A percentile compares a stretch with the other conserved stretches of the same genome.
Evolutionary conservation across 768 basidiomycete species (phyloP).

Genomic region (Suillus americanus): DNA sequence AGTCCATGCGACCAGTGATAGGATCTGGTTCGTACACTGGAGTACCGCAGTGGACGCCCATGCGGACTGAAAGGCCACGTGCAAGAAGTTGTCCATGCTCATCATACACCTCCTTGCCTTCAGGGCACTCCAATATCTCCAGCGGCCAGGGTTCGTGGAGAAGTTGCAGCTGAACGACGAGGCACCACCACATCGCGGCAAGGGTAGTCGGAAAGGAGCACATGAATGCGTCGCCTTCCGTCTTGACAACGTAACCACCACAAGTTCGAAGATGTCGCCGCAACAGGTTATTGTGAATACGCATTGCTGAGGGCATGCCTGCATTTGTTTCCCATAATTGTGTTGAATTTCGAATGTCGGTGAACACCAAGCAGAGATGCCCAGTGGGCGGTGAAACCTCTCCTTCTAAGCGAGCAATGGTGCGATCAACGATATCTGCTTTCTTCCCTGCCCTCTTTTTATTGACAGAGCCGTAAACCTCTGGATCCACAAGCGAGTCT

Average conservation of each 20-base stretch:
- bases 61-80: constrained; percentile 89
- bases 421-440: constrained; percentile 53
- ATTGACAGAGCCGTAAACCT: constrained; percentile 23
- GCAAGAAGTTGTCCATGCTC: constrained; percentile 66
- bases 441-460: constrained; percentile 41
- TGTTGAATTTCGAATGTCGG: constrained; percentile 96
- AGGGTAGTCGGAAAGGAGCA: constrained; percentile 92
- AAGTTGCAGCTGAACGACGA: constrained; percentile 82
- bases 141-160: constrained; percentile 86
- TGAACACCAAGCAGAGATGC: constrained; percentile 91
- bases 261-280: constrained; percentile 84
- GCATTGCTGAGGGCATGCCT: constrained; percentile 93
- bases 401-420: constrained; percentile 61
- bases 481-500: constrained; percentile 38
- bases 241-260: constrained; percentile 98
- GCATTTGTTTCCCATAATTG: constrained; percentile 94
- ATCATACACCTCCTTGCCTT: constrained; percentile 80
- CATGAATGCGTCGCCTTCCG: constrained; percentile 99
- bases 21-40: constrained; percentile 92
- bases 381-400: constrained; percentile 87
- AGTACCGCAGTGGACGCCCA: constrained; percentile 94
- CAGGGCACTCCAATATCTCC: constrained; percentile 90
- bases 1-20: constrained; percentile 94
- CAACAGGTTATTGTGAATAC: constrained; percentile 83
- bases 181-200: constrained; percentile 86